Percentiles rank a stretch among this genome's conserved stretches.
Evolutionary conservation across 768 basidiomycete species (phyloP).

Genomic region (Cystobasidium onofrii): DNA sequence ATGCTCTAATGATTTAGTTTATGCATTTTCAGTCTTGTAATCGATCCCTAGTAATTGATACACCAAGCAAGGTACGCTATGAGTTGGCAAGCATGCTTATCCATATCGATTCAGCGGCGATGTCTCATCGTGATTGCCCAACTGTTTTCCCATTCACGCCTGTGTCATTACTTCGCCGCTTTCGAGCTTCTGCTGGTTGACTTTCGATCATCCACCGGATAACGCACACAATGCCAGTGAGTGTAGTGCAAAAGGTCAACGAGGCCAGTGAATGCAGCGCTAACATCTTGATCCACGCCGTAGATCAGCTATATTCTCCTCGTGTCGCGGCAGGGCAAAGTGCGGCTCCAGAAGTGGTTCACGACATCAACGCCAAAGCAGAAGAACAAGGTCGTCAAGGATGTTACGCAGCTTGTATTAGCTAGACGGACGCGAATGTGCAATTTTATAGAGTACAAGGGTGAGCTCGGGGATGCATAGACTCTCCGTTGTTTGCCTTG

Average conservation of each 20-base stretch:
- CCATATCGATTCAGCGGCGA: too few relatives aligned
- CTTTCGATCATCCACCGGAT: background rate
- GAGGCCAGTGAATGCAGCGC: background rate
- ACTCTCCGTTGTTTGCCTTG: too few relatives aligned
- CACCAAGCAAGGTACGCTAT: too few relatives aligned
- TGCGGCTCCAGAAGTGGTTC: conserved; percentile 95
- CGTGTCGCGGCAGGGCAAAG: conserved; percentile 89
- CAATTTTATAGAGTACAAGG: conserved; percentile 95
- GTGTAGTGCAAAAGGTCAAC: background rate
- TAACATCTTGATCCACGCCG: background rate
- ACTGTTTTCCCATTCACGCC: too few relatives aligned
- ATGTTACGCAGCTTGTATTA: conserved; percentile 88
- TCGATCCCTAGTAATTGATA: too few relatives aligned
- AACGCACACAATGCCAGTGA: background rate
- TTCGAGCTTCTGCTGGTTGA: background rate
- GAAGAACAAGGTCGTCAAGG: conserved; percentile 75
- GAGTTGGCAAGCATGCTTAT: too few relatives aligned
- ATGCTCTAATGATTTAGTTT: too few relatives aligned
- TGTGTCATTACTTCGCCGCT: too few relatives aligned
- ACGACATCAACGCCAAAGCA: conserved; percentile 65
- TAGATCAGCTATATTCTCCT: conserved; percentile 55
- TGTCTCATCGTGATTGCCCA: too few relatives aligned
- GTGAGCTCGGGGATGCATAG: too few relatives aligned
- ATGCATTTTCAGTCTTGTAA: too few relatives aligned
- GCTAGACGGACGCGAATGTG: conserved; percentile 83